Evolutionary conservation across 768 basidiomycete species (phyloP), one percentile per base, ranked within the genome.

Genomic region (Naganishia vaughanmartiniae): DNA sequence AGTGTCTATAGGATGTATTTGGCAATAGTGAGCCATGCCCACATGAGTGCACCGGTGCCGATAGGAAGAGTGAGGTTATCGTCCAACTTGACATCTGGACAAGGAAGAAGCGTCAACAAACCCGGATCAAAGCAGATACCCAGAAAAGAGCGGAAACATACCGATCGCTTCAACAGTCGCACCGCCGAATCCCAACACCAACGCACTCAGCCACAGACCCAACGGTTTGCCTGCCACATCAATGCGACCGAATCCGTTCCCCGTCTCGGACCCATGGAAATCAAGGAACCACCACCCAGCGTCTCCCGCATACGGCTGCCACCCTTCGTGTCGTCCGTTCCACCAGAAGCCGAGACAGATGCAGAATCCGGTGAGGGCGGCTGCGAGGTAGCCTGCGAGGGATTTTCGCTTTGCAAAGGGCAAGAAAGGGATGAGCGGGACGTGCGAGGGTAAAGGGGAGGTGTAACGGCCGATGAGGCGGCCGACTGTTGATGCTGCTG

Each of bases 31-130:
- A 82, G 73, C 79, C 79, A 83, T 3, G 83, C 84, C 87, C 87
- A 89, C 34, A 89, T 78, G 73, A 86, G 84, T 1, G 87, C 90
- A 2, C 93, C 93, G 7, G 91, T 88, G 67, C 94, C 87, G 77
- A 95, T 88, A 4, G 93, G 93, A 30, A 96, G 82, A 10, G 91
- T 94, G 30, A 96, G 80, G 78, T 96, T 95, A 77, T 96, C 93
- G 76, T 96, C 93, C 46, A 92, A 78, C 21, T 92, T 92, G 2
- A 95, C 84, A 79, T 94, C 92, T 95, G 77, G 60, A 67, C 67
- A 73, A 10, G 34, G 56, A 58, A 55, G 34, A 72, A 19, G 51
- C 11, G 30, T 31, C 30, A 56, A 9, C 3, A 56, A 31, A 12
- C n/a, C 30, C 30, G 17, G 73, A 9, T 45, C 74, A 51, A 21